These are phyloP conservation scores for Kluyveromyces nonfermentans DNA, from an alignment of 805 yeast genomes.

Conservation along the genomic window DNA sequence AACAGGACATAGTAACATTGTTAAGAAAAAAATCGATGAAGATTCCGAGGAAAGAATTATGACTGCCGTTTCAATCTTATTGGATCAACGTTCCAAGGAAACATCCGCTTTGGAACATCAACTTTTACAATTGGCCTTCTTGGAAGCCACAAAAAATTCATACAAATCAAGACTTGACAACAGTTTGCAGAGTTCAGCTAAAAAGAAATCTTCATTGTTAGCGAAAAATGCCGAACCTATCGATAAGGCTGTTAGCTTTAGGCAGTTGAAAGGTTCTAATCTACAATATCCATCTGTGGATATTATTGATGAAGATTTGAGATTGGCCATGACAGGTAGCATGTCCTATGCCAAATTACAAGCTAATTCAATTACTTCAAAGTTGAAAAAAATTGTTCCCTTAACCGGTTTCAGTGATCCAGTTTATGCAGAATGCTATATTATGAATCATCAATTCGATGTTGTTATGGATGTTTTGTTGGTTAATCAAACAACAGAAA, in stretches of 20 bases:
- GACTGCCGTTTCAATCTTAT: conserved; percentile 71
- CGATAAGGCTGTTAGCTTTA: conserved; percentile 68
- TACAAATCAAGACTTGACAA: conserved; percentile 59
- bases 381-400: conserved; percentile 80
- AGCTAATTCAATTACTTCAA: conserved; percentile 58
- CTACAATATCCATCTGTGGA: conserved; percentile 32
- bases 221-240: conserved; percentile 62
- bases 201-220: conserved; percentile 45
- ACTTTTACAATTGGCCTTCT: conserved; percentile 54
- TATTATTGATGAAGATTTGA: conserved; percentile 48
- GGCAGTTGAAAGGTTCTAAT: conserved; percentile 56
- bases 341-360: conserved; percentile 38
- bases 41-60: conserved; percentile 93
- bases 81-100: conserved; percentile 45
- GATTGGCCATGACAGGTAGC: conserved; percentile 38
- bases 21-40: conserved; percentile 76
- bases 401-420: conserved; percentile 98
- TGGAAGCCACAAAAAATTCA: conserved; percentile 82
- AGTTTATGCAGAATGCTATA: conserved; percentile 94
- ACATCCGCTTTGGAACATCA: conserved; percentile 33
- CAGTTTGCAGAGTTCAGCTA: conserved; percentile 50
- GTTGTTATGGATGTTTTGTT: conserved; percentile 87
- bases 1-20: conserved; percentile 68
- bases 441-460: conserved; percentile 93
- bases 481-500: conserved; percentile 88